Base-by-base conservation (phyloP, 768 basidiomycete genomes). In the Trametes sanguinea region DNA sequence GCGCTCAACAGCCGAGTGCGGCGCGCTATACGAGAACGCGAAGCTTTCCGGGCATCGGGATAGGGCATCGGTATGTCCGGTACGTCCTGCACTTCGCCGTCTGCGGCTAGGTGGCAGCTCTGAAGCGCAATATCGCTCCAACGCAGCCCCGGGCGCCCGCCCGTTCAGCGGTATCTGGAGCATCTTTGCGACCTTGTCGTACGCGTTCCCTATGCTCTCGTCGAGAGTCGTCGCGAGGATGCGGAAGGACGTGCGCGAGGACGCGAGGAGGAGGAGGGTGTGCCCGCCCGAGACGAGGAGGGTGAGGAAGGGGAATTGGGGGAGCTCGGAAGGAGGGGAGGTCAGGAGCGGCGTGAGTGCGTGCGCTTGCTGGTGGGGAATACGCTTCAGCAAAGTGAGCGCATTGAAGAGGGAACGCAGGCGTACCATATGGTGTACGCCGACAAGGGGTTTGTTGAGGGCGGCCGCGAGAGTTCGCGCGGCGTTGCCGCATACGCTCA, bases 201-300 rank as follows among this genome's bases (percentile, higher is more conserved):
- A 90, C 0, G 88, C 80, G 51, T 88, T 83, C 1, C 95, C 94
- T 22, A 95, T 83, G 60, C 85, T 86, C 68, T 85, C 84, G 66
- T 95, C 94, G 5, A 77, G 74, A 0, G 90, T 92, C 14, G 87
- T 88, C 0, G 90, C 88, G 32, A 98, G 76, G 42, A 90, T 83
- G 61, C 79, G 78, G 72, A 92, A 97, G 0, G 78, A 74, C 5
- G 76, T 77, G 30, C 74, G 72, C 2, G 87, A 86, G 0, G 72
- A 78, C 1, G 88, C 92, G 10, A 96, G 85, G 1, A 97, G 80
- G 40, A 98, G 81, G 42, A 98, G 79, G 0, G 95, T 95, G 72
- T 98, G 96, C 2, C 95, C 95, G n/a, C 96, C 96, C 0, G 94
- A 95, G 51, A 96, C 80, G 16, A 98, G 81, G 11, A 98, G 79